Evolutionary conservation across 495 filamentous ascomycete genomes (phyloP).

Genomic region (Podospora sp.): DNA sequence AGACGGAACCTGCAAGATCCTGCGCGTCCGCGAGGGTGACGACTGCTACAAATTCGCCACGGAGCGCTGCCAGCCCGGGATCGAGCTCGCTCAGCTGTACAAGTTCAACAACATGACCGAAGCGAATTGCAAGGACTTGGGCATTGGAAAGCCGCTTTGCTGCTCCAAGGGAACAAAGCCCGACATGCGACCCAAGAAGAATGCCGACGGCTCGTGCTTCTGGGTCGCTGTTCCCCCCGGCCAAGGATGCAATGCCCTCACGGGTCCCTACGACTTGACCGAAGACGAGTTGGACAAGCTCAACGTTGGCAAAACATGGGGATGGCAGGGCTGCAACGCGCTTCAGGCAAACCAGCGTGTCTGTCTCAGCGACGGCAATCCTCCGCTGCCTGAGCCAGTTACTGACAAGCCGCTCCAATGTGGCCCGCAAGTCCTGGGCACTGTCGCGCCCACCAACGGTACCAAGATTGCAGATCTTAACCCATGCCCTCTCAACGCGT

Average conservation of each 20-base stretch:
- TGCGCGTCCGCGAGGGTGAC: constrained; percentile 33
- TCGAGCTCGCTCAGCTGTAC: constrained; percentile 34
- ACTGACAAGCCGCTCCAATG: constrained; percentile 40
- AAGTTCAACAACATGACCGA: constrained; percentile 37
- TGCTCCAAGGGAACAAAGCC: constrained; percentile 23
- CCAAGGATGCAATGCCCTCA: constrained; percentile 33
- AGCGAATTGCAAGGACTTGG: constrained; percentile 37
- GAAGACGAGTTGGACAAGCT: constrained; percentile 33
- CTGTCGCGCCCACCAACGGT: constrained; percentile 15
- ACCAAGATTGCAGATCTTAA: constrained; percentile 31
- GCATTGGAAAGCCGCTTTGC: constrained; percentile 20
- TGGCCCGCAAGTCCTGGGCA: constrained; percentile 34
- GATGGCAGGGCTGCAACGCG: constrained; percentile 43
- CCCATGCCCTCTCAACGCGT: constrained; percentile 40
- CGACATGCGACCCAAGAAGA: constrained; percentile 34
- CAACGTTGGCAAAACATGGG: constrained; percentile 45
- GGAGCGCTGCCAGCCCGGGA: constrained; percentile 33
- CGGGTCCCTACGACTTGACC: constrained; percentile 28
- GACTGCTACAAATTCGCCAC: constrained; percentile 41
- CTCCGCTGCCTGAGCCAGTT: constrained; percentile 43
- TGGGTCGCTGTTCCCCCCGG: constrained; percentile 28
- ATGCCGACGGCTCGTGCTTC: constrained; percentile 41
- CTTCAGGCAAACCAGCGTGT: constrained; percentile 35
- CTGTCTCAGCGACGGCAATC: constrained; percentile 44
- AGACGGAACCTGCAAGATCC: constrained; percentile 34